These are phyloP conservation scores for Citrullus amarus DNA, from an alignment of 306 rosid genomes.

Conservation along the genomic window DNA sequence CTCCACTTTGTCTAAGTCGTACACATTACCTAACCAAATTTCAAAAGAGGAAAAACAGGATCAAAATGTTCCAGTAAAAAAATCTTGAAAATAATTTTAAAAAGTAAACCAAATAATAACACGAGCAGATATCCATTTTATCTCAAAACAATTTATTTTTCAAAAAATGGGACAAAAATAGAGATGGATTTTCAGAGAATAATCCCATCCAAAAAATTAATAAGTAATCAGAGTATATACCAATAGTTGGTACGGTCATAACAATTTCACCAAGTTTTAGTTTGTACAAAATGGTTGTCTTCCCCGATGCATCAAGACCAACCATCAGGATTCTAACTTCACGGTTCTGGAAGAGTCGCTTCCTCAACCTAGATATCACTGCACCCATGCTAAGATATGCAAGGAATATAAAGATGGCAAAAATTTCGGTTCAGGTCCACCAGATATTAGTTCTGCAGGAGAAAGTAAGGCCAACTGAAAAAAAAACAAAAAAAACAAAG, in stretches of 20 bases:
- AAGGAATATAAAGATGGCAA: not conserved
- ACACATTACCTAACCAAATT: not conserved
- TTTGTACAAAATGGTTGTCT: slow-evolving; percentile 40
- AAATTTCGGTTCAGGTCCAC: not conserved
- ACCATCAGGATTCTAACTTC: slow-evolving; percentile 35
- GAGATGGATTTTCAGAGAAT: not conserved
- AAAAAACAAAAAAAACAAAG: not conserved
- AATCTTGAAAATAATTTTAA: not conserved
- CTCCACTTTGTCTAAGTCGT: not conserved
- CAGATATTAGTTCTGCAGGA: not conserved
- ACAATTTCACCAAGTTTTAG: slow-evolving; percentile 26
- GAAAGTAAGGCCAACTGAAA: not conserved
- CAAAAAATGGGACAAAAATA: not conserved
- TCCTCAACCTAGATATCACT: slow-evolving; percentile 16
- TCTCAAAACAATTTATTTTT: not conserved
- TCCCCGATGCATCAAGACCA: slow-evolving; percentile 51
- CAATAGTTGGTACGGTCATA: slow-evolving; percentile 30
- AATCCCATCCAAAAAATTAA: not conserved
- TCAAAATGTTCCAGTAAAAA: not conserved
- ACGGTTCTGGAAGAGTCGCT: slow-evolving; percentile 23
- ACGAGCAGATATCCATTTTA: not conserved
- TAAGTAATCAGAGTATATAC: slow-evolving; percentile 2
- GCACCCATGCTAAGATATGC: slow-evolving; percentile 24
- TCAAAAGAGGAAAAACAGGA: not conserved
- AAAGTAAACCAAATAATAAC: not conserved